Conservation (phyloP, 2,329 filamentous ascomycete genomes). For the Madurella fahalii region DNA sequence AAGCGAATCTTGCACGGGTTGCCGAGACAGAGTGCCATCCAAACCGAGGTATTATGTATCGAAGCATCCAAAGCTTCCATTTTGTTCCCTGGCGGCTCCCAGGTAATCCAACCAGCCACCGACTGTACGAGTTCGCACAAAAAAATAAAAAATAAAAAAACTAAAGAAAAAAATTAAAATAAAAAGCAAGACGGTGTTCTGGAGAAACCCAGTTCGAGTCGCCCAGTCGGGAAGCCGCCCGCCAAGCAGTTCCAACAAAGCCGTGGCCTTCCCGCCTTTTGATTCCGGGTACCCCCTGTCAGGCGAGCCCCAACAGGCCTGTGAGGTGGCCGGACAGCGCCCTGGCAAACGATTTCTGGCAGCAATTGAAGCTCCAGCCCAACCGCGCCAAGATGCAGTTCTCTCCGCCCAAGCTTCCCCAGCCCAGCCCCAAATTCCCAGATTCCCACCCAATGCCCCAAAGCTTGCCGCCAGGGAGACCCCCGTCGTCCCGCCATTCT, state of each 20-base stretch:
- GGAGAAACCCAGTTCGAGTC: too few relatives aligned
- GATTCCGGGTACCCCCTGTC: constrained; percentile 18
- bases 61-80: background rate
- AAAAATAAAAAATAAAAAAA: too few relatives aligned
- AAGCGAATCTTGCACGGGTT: background rate
- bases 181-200: too few relatives aligned
- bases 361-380: constrained; percentile 11
- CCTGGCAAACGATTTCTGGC: constrained; percentile 1
- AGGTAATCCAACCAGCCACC: too few relatives aligned
- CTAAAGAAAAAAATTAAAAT: too few relatives aligned
- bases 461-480: constrained; percentile 3
- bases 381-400: constrained; percentile 18
- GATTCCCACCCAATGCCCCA: background rate
- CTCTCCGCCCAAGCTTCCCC: constrained; percentile 21
- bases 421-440: constrained; percentile 3
- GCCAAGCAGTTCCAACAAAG: background rate
- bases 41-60: background rate
- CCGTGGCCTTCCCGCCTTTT: constrained; percentile 20
- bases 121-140: too few relatives aligned
- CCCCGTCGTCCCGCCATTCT: constrained; percentile 10
- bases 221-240: too few relatives aligned
- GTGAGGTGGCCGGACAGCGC: constrained; percentile 2
- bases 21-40: background rate
- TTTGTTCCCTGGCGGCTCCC: background rate
- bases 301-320: background rate